phyloP scores from a whole-genome alignment of 2,329 filamentous ascomycete genomes.

The Ophiocordyceps australis region DNA sequence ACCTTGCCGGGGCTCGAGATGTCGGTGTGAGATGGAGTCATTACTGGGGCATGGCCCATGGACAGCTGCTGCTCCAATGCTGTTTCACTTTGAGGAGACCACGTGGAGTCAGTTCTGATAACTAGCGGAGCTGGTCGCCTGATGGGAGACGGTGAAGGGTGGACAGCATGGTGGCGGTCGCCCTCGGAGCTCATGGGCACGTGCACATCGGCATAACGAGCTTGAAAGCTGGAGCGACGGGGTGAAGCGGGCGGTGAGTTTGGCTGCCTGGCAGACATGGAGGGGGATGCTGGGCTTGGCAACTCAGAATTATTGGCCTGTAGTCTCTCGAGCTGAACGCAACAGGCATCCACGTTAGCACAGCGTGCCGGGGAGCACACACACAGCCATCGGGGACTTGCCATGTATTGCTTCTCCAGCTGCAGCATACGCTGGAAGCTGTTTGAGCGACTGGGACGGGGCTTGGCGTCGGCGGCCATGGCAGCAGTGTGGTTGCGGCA shows the following conservation, averaged over 20 bases:
- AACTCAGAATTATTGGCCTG: constrained; percentile 2
- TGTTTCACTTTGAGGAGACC: constrained; percentile 1
- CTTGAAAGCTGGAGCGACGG: constrained; percentile 3
- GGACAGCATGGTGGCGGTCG: too few relatives aligned
- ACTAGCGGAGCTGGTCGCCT: constrained; percentile 3
- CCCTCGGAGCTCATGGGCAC: too few relatives aligned
- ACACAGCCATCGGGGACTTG: constrained; percentile 14
- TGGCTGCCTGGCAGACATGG: background rate
- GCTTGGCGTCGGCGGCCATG: constrained; percentile 4
- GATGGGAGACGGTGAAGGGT: constrained; percentile 2
- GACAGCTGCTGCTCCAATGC: constrained; percentile 2
- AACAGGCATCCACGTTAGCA: background rate
- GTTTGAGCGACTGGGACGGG: constrained; percentile 15
- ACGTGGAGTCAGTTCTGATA: too few relatives aligned
- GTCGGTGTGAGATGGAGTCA: constrained; percentile 1
- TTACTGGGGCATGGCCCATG: constrained; percentile 1
- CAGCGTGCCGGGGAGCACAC: background rate
- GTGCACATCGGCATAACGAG: too few relatives aligned
- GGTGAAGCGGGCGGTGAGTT: constrained; percentile 1
- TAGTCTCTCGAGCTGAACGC: constrained; percentile 6
- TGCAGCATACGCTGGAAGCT: constrained; percentile 42
- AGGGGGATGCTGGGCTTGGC: background rate
- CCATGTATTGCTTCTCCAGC: constrained; percentile 38
- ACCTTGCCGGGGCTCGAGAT: constrained; percentile 6
- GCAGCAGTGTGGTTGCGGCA: too few relatives aligned